phyloP scores from a whole-genome alignment of 148 eudicot species.

The Silene uniflora region DNA sequence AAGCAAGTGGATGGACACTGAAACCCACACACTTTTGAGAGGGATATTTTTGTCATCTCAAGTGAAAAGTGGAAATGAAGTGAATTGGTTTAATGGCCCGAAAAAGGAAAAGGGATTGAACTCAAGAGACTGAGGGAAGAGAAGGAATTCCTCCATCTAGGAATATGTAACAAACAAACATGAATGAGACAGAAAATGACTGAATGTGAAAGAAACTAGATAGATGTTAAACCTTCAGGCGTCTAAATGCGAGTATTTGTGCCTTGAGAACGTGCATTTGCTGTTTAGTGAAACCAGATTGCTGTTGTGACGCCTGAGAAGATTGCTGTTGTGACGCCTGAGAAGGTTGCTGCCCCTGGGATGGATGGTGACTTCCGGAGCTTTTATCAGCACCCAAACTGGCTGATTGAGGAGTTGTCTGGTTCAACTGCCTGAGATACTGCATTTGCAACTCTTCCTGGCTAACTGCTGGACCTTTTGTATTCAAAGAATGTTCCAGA shows the following conservation, averaged over 20 bases:
- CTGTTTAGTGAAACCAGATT: constrained; percentile 72
- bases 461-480: constrained; percentile 40
- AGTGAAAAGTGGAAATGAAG: neutral
- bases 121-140: neutral
- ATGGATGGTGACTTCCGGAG: constrained; percentile 35
- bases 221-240: constrained; percentile 64
- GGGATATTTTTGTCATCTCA: neutral
- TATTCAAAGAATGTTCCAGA: constrained; percentile 43
- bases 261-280: constrained; percentile 94
- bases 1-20: neutral
- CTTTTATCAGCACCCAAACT: constrained; percentile 47
- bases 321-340: constrained; percentile 38
- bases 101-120: neutral
- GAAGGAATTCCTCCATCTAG: neutral
- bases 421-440: constrained; percentile 53
- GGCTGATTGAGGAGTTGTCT: constrained; percentile 52
- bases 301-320: constrained; percentile 41
- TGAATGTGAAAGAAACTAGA: neutral
- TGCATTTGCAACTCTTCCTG: constrained; percentile 61
- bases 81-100: neutral
- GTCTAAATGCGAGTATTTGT: constrained; percentile 91
- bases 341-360: constrained; percentile 45
- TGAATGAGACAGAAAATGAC: constrained; percentile 11
- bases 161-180: constrained; percentile 8
- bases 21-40: neutral